Evolutionary conservation across 495 filamentous ascomycete species (phyloP), one percentile per base, ranked within the genome.

Genomic region (Hypoxylon perforatum): DNA sequence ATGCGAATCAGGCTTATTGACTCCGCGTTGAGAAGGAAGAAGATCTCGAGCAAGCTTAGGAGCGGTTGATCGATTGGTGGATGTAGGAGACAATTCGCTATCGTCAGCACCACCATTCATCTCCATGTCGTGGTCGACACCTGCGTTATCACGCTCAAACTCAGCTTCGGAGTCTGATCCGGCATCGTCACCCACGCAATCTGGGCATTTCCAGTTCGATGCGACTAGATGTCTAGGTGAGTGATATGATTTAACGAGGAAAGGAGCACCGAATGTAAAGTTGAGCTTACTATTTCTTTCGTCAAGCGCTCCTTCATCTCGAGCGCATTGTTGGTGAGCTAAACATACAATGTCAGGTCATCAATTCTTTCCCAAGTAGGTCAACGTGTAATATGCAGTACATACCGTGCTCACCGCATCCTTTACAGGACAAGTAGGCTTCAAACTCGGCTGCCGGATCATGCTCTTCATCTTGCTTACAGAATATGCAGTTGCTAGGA

Each of bases 291-390:
- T 71, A 51, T 75, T 73, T 55, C 74, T 65, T 41, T 54, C 52
- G 49, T 83, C 82, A 69, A 96, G 81, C 41, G 91, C 89, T 54
- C 88, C 87, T 69, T 88, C 88, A 73, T 90, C 87, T 65, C 92
- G 89, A 60, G 94, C 95, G 78, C 94, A 98, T 87, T 97, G 91
- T 71, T 91, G 88, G 84, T 98, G 94, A 59, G 94, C 94, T 93
- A 78, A 76, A 79, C 4, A 19, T 67, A 71, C 69, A 68, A 23
- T 45, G 75, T 85, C 72, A 84, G 82, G 69, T 55, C 8, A 69
- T 61, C 73, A 69, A 53, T 52, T 54, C 47, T 73, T 59, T 54
- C 54, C 70, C 7, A 3, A 28, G 7, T 61, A 44, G 63, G 51
- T 59, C 74, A 69, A 68, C 66, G 57, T 73, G 58, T 57, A 57